These are phyloP conservation scores for Beauveria sp. DNA, from an alignment of 2,329 filamentous ascomycete genomes.

Conservation along the genomic window DNA sequence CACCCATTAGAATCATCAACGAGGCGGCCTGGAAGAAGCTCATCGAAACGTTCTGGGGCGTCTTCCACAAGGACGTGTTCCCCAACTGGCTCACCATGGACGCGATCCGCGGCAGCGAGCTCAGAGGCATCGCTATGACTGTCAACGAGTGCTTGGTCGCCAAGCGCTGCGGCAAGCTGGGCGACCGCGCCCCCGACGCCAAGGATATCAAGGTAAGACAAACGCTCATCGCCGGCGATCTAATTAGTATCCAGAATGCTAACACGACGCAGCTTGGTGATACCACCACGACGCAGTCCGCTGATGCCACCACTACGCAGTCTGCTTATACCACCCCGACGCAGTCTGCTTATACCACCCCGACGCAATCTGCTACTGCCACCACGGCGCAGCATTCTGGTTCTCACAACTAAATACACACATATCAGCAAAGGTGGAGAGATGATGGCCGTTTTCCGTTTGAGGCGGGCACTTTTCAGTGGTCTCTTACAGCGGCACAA, in stretches of 20 bases:
- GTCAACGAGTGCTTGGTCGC: constrained; percentile 25
- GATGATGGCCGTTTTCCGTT: background rate
- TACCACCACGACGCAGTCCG: too few relatives aligned
- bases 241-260: background rate
- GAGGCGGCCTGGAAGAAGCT: constrained; percentile 16
- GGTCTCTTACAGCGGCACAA: background rate
- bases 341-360: too few relatives aligned
- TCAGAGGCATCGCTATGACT: constrained; percentile 19
- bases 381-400: too few relatives aligned
- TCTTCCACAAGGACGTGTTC: constrained; percentile 17
- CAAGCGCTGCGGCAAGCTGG: constrained; percentile 18
- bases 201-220: background rate
- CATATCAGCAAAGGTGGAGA: background rate
- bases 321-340: too few relatives aligned
- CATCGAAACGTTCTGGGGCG: constrained; percentile 19
- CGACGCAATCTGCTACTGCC: too few relatives aligned
- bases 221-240: background rate
- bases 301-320: background rate
- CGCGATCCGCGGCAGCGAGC: constrained; percentile 18
- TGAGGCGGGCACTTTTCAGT: background rate
- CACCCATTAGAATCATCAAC: constrained; percentile 13
- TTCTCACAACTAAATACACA: background rate
- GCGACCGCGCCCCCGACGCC: constrained; percentile 15
- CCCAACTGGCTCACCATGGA: constrained; percentile 28
- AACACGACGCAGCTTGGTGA: too few relatives aligned